Conservation (phyloP, 1,284 basidiomycete genomes). For the Lentinula novae-zelandiae region DNA sequence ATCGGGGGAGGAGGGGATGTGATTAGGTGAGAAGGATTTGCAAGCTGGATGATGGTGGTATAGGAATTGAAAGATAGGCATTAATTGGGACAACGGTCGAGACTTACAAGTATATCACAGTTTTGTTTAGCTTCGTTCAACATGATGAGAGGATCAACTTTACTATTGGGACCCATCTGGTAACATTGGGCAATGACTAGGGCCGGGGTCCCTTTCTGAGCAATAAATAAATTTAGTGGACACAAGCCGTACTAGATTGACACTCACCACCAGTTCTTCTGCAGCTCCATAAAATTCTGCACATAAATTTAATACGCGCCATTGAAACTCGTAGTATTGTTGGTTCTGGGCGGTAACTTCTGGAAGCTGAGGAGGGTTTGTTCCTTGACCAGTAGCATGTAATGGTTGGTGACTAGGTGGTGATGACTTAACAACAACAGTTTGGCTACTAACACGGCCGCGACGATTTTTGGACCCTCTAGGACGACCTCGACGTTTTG, state of each 20-base stretch:
- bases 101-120: constrained; percentile 67
- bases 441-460: constrained; percentile 19
- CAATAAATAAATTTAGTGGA: neutral
- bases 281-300: constrained; percentile 81
- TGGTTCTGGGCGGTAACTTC: constrained; percentile 65
- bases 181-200: constrained; percentile 77
- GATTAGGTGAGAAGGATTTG: constrained; percentile 64
- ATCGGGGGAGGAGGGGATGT: constrained; percentile 59
- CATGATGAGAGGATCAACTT: constrained; percentile 70
- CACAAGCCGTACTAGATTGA: constrained; percentile 17
- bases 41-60: constrained; percentile 41
- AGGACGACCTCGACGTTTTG: constrained; percentile 68
- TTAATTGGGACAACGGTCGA: neutral
- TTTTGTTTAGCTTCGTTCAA: constrained; percentile 71
- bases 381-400: constrained; percentile 25
- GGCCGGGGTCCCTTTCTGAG: constrained; percentile 67
- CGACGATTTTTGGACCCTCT: constrained; percentile 63
- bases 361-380: constrained; percentile 36
- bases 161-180: constrained; percentile 61
- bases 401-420: constrained; percentile 26
- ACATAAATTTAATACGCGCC: constrained; percentile 76
- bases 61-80: constrained; percentile 13
- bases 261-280: constrained; percentile 72
- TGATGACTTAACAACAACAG: constrained; percentile 16
- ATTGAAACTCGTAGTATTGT: constrained; percentile 80